Base-by-base conservation (phyloP, 202 grass and related monocot species). In the Panicum hallii region DNA sequence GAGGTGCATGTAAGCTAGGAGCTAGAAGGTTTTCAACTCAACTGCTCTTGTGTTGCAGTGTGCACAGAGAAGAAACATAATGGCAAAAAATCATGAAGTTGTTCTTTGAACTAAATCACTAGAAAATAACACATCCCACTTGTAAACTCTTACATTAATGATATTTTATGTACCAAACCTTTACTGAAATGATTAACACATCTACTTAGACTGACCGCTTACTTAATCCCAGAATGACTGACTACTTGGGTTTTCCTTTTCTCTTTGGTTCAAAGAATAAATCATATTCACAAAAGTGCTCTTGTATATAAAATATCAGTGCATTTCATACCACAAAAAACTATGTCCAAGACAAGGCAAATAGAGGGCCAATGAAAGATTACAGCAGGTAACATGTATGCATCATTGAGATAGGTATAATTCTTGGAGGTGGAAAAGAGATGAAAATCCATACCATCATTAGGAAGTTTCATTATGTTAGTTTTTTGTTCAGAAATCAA, bases 391-490 rank as follows among this genome's bases (percentile, higher is more conserved):
- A 81, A 46, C 1, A 5, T 2, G 74, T 66, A 74, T 46, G 48
- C 17, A 72, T 49, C 63, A 57, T 28, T 30, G 14, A 58, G 40
- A 76, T 61, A 76, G 44, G 16, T 12, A 46, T 66, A 77, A 57
- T 50, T 49, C 38, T 69, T 55, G 4, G 43, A 83, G 20, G 41
- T 82, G 36, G 78, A 44, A 71, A 86, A 61, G 17, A 30, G 41
- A 64, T 48, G 12, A 10, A 83, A 83, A 64, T 83, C 42, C 55
- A 53, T 92, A 90, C 81, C 87, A 82, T 89, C 40, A 78, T 84
- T 78, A 45, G 78, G 90, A 89, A 85, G 85, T 79, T 92, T 53
- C 38, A 65, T 78, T 83, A 70, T 83, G 79, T 79, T 84, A 83
- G 71, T 70, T 73, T 94, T 87, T 60, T 20, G 62, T 63, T 67